A percentile compares a stretch with the other conserved stretches of the same genome.
phyloP scores from a whole-genome alignment of 2,329 filamentous ascomycete species.

The Colletotrichum eleusines region DNA sequence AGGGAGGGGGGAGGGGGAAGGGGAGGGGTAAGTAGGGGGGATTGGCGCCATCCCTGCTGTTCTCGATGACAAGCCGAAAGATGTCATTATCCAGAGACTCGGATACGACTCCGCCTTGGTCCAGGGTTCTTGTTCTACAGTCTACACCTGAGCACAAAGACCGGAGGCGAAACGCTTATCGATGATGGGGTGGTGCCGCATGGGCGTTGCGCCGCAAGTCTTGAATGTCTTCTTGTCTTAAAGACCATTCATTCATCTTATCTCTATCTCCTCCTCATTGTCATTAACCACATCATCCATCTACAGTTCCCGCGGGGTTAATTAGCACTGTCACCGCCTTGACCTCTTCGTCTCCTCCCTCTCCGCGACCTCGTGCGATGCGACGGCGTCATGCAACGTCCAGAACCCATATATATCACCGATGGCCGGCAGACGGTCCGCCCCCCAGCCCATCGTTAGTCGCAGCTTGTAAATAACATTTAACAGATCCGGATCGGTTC shows the following conservation, averaged over 20 bases:
- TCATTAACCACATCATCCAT: neutral
- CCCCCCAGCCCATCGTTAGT: neutral
- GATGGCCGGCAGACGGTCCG: slow-evolving; percentile 19
- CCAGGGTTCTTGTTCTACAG: neutral
- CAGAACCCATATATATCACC: slow-evolving; percentile 12
- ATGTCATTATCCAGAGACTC: slow-evolving; percentile 3
- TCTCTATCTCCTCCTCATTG: neutral
- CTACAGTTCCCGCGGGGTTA: slow-evolving; percentile 34
- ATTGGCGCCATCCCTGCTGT: too few relatives aligned
- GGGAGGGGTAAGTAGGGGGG: too few relatives aligned
- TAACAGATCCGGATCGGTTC: slow-evolving; percentile 16
- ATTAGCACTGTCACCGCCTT: slow-evolving; percentile 24
- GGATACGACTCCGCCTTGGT: neutral
- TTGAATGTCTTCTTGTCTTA: too few relatives aligned
- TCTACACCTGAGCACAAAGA: too few relatives aligned
- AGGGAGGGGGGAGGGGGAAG: too few relatives aligned
- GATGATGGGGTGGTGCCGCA: neutral
- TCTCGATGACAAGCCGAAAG: neutral
- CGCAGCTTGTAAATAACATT: slow-evolving; percentile 34
- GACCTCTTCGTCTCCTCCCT: neutral
- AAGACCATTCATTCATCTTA: slow-evolving; percentile 38
- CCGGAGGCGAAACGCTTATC: neutral
- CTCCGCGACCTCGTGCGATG: slow-evolving; percentile 1
- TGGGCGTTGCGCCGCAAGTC: too few relatives aligned
- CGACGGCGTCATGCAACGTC: neutral